Evolutionary conservation across 2,329 filamentous ascomycete genomes (phyloP), one percentile per base, ranked within the genome.

Genomic region (Venturia aucupariae): DNA sequence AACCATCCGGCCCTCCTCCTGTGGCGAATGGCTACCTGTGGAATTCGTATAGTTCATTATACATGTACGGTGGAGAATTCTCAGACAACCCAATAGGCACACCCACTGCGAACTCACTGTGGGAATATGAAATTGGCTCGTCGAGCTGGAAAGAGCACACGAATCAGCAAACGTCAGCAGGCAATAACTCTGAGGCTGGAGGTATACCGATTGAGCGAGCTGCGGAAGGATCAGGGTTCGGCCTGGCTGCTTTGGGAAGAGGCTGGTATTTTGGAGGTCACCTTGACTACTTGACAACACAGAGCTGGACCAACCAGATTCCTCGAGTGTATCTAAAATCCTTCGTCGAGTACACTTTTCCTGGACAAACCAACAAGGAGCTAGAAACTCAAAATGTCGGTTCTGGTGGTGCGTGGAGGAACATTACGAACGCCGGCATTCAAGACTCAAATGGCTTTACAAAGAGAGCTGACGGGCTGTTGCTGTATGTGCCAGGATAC

Each of bases 201-300:
- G 80, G 80, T 24, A 75, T 81, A 24, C 75, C 82, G 0, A 80
- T 92, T 2, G 86, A 91, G 71, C 80, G 89, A 57, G 82, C 88
- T 2, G 88, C 88, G 1, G 89, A 92, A 72, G 89, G 89, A 7
- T 87, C 89, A 13, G 88, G 88, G 0, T 75, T 90, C 17, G 88
- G 85, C 35, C 84, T 92, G 0, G 84, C 87, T 0, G 84, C 86
- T 63, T 75, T 91, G 0, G 88, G 88, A 0, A 76, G 87, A 59
- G 90, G 87, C 39, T 92, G 86, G 80, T 92, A 90, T 72, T 92
- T 92, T 74, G 89, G 88, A 32, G 89, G 89, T 0, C 89, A 92
- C 73, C 76, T 90, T 6, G 89, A 92, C 72, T 79, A 77, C 32
- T 82, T 83, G 66, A 86, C 82, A 0, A 85, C 83, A 1, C 73